phyloP scores from a whole-genome alignment of 306 rosid genomes.

The Fragaria vesca region DNA sequence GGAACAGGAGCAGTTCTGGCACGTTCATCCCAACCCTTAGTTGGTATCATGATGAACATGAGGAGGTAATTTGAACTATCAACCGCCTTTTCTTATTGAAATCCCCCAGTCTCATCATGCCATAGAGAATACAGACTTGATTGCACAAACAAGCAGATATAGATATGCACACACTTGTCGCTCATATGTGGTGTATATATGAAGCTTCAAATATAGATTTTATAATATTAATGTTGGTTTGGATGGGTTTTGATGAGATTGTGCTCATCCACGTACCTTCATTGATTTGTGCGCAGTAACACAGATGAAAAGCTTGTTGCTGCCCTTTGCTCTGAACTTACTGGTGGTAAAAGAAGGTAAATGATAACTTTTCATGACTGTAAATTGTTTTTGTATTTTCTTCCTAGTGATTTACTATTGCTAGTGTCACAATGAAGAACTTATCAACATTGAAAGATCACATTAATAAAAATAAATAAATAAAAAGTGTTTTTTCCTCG shows the following conservation, averaged over 20 bases:
- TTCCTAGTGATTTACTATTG: background rate
- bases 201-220: background rate
- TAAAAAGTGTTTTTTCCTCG: no score
- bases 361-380: background rate
- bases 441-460: background rate
- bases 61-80: constrained; percentile 68
- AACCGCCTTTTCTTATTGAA: constrained; percentile 19
- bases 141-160: background rate
- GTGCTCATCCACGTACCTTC: constrained; percentile 6
- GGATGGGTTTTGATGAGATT: background rate
- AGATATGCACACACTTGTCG: background rate
- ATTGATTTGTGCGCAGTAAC: constrained; percentile 54
- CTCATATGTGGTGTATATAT: background rate
- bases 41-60: constrained; percentile 96
- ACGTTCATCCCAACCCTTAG: constrained; percentile 96
- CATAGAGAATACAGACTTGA: background rate
- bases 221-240: background rate
- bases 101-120: background rate
- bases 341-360: constrained; percentile 56
- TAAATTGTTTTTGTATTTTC: background rate
- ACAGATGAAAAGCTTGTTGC: constrained; percentile 94
- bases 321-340: constrained; percentile 65
- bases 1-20: constrained; percentile 97
- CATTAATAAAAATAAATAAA: background rate
- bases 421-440: background rate